phyloP scores from a whole-genome alignment of 805 yeast species.

The Wickerhamiella cacticola region DNA sequence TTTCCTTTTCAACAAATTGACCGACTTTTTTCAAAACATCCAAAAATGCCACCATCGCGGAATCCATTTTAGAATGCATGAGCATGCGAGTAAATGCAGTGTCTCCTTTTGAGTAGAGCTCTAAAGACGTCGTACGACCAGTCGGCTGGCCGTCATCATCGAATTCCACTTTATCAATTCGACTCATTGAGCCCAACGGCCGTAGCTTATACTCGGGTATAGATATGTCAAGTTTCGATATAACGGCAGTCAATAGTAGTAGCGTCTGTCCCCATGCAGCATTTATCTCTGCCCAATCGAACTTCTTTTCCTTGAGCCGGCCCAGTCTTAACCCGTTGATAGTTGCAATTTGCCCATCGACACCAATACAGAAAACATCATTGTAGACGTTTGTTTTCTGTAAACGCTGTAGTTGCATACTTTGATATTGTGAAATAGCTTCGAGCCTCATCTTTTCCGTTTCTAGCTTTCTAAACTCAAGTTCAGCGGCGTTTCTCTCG shows the following conservation, averaged over 20 bases:
- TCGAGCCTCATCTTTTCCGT: conserved; percentile 52
- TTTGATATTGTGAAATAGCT: conserved; percentile 48
- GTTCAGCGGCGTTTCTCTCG: conserved; percentile 43
- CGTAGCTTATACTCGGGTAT: conserved; percentile 50
- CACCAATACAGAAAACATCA: conserved; percentile 72
- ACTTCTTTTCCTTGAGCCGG: conserved; percentile 41
- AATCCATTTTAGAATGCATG: conserved; percentile 65
- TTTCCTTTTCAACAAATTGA: conserved; percentile 33
- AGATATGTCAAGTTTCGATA: conserved; percentile 42
- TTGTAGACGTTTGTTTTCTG: conserved; percentile 71
- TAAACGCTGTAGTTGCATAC: conserved; percentile 55
- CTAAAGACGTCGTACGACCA: conserved; percentile 33
- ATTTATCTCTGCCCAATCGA: conserved; percentile 84
- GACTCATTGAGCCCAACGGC: conserved; percentile 79
- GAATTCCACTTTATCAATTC: conserved; percentile 45
- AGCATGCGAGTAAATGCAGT: conserved; percentile 58
- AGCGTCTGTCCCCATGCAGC: conserved; percentile 84
- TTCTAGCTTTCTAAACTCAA: conserved; percentile 39
- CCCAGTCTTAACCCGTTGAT: conserved; percentile 84
- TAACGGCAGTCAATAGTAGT: conserved; percentile 52
- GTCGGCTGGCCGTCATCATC: conserved; percentile 31
- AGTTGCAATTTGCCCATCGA: conserved; percentile 73
- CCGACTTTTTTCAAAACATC: conserved; percentile 49
- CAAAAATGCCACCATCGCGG: conserved; percentile 66
- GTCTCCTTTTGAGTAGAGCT: conserved; percentile 58